Evolutionary conservation across 2,329 filamentous ascomycete species (phyloP).

Genomic region (Coniella vitis): DNA sequence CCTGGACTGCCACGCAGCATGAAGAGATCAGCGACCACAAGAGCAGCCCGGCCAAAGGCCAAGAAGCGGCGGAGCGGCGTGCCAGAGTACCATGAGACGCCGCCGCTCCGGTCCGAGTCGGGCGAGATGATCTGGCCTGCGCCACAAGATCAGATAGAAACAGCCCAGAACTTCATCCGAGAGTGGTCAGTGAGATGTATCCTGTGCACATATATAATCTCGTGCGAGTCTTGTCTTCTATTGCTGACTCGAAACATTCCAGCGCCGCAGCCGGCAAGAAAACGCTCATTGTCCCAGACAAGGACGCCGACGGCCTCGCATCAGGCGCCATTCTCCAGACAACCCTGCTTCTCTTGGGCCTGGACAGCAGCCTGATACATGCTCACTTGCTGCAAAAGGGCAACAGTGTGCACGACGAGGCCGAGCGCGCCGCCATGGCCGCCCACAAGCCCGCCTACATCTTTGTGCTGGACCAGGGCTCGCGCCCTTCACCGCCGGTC

Average conservation of each 20-base stretch:
- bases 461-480: constrained; percentile 61
- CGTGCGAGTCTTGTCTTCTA: background rate
- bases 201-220: background rate
- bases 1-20: background rate
- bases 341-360: constrained; percentile 52
- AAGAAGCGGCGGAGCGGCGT: constrained; percentile 25
- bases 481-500: constrained; percentile 46
- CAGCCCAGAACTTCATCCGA: constrained; percentile 48
- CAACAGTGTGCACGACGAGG: constrained; percentile 47
- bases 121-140: constrained; percentile 57
- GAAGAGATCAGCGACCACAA: constrained; percentile 7
- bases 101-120: constrained; percentile 32
- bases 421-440: constrained; percentile 45
- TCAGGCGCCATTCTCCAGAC: constrained; percentile 57
- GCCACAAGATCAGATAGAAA: constrained; percentile 44
- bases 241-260: background rate
- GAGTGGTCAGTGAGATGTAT: constrained; percentile 42
- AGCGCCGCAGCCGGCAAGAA: constrained; percentile 45
- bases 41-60: constrained; percentile 7
- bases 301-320: constrained; percentile 61
- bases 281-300: constrained; percentile 59
- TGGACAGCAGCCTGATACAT: constrained; percentile 44
- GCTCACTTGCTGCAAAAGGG: constrained; percentile 56
- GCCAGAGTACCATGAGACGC: constrained; percentile 38
- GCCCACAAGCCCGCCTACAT: constrained; percentile 46